phyloP scores from a whole-genome alignment of 441 rosid genomes.

The Gossypium davidsonii region DNA sequence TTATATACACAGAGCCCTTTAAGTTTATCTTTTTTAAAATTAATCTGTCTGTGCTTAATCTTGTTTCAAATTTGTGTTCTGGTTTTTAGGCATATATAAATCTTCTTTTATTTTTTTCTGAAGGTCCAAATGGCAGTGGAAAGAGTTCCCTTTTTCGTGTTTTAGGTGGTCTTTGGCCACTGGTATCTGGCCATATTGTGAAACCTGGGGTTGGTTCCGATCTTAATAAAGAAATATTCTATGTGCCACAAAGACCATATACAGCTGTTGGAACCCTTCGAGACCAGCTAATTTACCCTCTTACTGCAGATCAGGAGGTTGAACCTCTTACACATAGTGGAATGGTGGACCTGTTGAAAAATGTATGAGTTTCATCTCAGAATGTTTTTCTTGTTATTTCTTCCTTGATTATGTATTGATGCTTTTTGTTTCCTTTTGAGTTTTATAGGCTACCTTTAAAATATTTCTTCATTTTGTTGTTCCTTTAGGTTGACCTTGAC shows the following conservation, averaged over 20 bases:
- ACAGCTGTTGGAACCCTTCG: slow-evolving; percentile 97
- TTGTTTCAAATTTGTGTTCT: not conserved
- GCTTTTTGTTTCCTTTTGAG: slow-evolving; percentile 8
- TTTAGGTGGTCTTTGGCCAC: slow-evolving; percentile 99
- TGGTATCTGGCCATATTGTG: slow-evolving; percentile 87
- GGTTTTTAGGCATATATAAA: not conserved
- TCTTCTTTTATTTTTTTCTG: slow-evolving; percentile 20
- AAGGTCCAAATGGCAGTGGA: slow-evolving; percentile 99
- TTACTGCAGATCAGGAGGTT: slow-evolving; percentile 64
- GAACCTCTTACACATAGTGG: slow-evolving; percentile 64
- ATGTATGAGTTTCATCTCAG: slow-evolving; percentile 44
- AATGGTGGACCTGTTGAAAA: slow-evolving; percentile 88
- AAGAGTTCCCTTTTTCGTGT: slow-evolving; percentile 99
- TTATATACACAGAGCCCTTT: not conserved
- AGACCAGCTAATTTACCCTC: slow-evolving; percentile 98
- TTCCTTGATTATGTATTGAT: not conserved
- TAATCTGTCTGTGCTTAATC: not conserved
- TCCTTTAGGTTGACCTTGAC: slow-evolving; percentile 81
- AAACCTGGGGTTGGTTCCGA: slow-evolving; percentile 99
- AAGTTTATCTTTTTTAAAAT: not conserved
- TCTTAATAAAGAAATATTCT: slow-evolving; percentile 96
- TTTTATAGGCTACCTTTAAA: slow-evolving; percentile 12
- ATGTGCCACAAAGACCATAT: slow-evolving; percentile 98
- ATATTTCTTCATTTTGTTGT: slow-evolving; percentile 10
- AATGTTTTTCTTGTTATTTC: slow-evolving; percentile 7